Evolutionary conservation across 2,329 filamentous ascomycete genomes (phyloP).

Genomic region (Alternaria brassicicola): DNA sequence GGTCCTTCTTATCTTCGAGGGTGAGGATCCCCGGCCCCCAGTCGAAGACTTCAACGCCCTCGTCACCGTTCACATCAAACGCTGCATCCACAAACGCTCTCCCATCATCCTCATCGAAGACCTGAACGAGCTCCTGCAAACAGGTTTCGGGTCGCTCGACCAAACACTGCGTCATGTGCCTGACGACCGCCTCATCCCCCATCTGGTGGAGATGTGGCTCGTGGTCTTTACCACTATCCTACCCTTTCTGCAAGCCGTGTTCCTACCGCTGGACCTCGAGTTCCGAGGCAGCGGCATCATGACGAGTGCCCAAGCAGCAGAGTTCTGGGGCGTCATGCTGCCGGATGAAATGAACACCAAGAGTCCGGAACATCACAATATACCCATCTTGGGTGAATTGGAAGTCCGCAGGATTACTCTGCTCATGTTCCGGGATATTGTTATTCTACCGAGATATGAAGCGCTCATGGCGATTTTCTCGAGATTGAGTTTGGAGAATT

Average conservation of each 20-base stretch:
- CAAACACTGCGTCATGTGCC: conserved; percentile 78
- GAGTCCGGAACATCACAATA: conserved; percentile 50
- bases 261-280: conserved; percentile 89
- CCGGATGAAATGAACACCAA: conserved; percentile 56
- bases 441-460: conserved; percentile 89
- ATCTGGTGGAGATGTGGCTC: conserved; percentile 92
- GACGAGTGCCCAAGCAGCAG: conserved; percentile 76
- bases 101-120: conserved; percentile 77
- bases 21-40: conserved; percentile 77
- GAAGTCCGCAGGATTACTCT: conserved; percentile 90
- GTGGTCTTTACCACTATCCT: conserved; percentile 89
- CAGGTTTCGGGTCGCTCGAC: conserved; percentile 85
- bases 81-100: conserved; percentile 74
- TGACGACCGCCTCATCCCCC: conserved; percentile 87
- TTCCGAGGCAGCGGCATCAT: conserved; percentile 88
- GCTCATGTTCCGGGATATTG: conserved; percentile 82
- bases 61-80: conserved; percentile 78
- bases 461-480: conserved; percentile 89
- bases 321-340: conserved; percentile 83
- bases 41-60: conserved; percentile 84
- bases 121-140: conserved; percentile 73
- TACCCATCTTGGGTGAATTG: conserved; percentile 62
- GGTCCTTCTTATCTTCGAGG: conserved; percentile 78
- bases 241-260: conserved; percentile 94
- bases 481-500: conserved; percentile 81